Evolutionary conservation across 192 early-diverging fungal genomes (phyloP), one percentile per base, ranked within the genome.

Genomic region (Podila clonocystis): DNA sequence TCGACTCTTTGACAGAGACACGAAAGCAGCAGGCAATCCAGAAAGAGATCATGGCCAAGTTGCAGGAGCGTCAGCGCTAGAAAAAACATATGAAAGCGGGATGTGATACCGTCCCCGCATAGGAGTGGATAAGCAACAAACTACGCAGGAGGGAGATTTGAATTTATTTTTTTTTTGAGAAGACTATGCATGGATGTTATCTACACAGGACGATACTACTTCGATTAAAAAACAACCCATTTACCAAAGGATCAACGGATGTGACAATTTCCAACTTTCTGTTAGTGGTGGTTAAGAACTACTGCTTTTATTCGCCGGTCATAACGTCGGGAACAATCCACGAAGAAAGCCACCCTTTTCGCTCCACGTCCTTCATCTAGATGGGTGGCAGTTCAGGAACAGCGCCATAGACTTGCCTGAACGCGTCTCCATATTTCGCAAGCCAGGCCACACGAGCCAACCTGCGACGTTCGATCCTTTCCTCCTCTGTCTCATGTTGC

Each of bases 1-100:
- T 91, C 9, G 85, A 91, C 2, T 91, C 91, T n/a, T 70, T 98
- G 65, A 85, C 83, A 28, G 95, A 96, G 78, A 88, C 87, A 38
- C 89, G 83, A 82, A 93, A 89, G 72, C 93, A 96, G 52, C 91
- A 89, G 30, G 91, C 89, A 17, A 86, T 97, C 67, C 95, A 96
- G 75, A 86, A 88, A 36, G 95, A 96, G 78, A 85, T 96, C 62
- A 88, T 95, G 50, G 87, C 88, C 28, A 88, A 92, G 78, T 88
- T 95, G 58, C 91, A 92, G 78, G 84, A 82, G 50, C 65, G 89
- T 45, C 73, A 87, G 49, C 67, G 59, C 17, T 61, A 30, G 29
- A 3, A 17, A 17, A 2, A 19, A 28, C 17, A 29, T 1, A 33
- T 19, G 29, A 12, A 31, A 26, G 13, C 11, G 29, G 59, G 59